Conservation (phyloP, 306 rosid species). For the Canavalia gladiata region DNA sequence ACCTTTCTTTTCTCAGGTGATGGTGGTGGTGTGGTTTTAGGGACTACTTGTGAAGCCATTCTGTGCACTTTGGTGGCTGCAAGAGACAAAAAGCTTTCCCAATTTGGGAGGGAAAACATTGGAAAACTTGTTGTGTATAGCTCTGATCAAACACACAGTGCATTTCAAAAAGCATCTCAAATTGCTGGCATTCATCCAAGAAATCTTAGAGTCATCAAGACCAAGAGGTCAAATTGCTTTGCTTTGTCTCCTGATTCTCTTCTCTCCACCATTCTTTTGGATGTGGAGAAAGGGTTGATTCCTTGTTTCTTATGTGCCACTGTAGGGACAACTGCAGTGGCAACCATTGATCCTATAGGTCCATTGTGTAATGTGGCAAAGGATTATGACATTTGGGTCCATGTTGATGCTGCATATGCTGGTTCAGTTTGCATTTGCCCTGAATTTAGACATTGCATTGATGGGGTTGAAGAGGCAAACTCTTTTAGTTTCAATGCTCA, state of each 20-base stretch:
- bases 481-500: constrained; percentile 72
- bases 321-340: constrained; percentile 67
- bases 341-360: constrained; percentile 63
- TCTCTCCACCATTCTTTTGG: constrained; percentile 43
- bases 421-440: constrained; percentile 72
- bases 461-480: constrained; percentile 58
- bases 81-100: constrained; percentile 50
- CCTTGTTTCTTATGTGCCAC: constrained; percentile 68
- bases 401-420: constrained; percentile 78
- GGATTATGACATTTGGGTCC: constrained; percentile 63
- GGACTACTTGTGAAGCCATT: constrained; percentile 69
- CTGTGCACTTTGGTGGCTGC: constrained; percentile 71
- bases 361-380: constrained; percentile 58
- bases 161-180: constrained; percentile 61
- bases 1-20: constrained; percentile 53
- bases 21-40: constrained; percentile 74
- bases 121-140: constrained; percentile 65
- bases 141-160: constrained; percentile 75
- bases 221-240: constrained; percentile 39
- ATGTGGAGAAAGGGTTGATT: constrained; percentile 57
- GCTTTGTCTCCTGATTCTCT: constrained; percentile 53
- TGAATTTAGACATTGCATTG: constrained; percentile 60
- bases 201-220: constrained; percentile 53
- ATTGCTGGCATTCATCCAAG: constrained; percentile 60
- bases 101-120: constrained; percentile 20